Percentiles rank a stretch among this genome's conserved stretches.
Conservation (phyloP, 352 stramenopile genomes). For the Thalassiosira exigua region DNA sequence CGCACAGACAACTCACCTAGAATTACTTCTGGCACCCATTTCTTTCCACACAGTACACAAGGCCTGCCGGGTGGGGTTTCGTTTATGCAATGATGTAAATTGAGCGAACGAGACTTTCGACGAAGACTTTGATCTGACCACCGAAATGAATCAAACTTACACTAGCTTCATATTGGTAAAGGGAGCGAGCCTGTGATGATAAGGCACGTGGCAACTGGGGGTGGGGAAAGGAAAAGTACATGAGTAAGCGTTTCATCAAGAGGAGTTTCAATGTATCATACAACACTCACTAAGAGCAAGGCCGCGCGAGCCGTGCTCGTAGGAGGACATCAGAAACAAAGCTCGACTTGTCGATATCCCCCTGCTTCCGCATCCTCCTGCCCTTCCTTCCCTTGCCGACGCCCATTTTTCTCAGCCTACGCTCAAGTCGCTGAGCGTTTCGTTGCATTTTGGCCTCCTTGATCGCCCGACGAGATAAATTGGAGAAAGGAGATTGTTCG, state of each 20-base stretch:
- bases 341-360: conserved; percentile 51
- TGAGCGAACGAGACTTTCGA: too few species aligned
- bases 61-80: conserved; percentile 54
- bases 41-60: conserved; percentile 95
- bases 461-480: conserved; percentile 38
- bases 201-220: conserved; percentile 98
- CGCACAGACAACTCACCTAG: too few species aligned
- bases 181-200: conserved; percentile 92
- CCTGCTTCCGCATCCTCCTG: conserved; percentile 24
- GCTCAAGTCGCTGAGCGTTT: conserved; percentile 57
- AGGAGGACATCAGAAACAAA: conserved; percentile 65
- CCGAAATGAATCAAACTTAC: conserved; percentile 1
- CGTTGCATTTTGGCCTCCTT: conserved; percentile 54
- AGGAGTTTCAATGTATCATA: too few species aligned
- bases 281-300: conserved; percentile 93
- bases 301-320: conserved; percentile 73
- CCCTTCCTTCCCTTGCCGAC: conserved; percentile 46
- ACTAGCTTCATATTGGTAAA: conserved; percentile 98
- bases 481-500: conserved; percentile 23
- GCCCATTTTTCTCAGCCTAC: conserved; percentile 42
- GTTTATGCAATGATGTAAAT: neutral
- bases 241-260: too few species aligned
- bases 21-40: conserved; percentile 97
- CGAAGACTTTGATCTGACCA: too few species aligned
- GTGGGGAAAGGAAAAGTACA: too few species aligned